Base-by-base conservation (phyloP, 306 rosid genomes). In the Lotus japonicus region DNA sequence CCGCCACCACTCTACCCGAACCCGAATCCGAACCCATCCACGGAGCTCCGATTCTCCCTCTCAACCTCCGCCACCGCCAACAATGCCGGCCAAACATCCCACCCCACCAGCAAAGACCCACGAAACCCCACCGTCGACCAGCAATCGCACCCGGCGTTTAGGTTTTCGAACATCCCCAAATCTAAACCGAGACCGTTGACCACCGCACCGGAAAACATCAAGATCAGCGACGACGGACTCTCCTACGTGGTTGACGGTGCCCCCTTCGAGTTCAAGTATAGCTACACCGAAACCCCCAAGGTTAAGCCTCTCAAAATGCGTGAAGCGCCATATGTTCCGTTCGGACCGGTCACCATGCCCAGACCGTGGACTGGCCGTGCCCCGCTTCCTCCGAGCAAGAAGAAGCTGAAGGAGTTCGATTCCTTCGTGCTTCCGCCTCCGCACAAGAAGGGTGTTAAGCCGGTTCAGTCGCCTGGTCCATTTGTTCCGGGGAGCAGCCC, bases 201-300 rank as follows among this genome's bases (percentile, higher is more conserved):
- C 26, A 53, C 79, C 36, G 57, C 81, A 3, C 85, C 89, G 5
- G 75, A 43, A 0, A 65, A 77, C 52, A 83, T 92, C 1, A 75
- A 72, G 3, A 45, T 92, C 1, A 79, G 86, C 21, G 91, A 88
- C 1, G 98, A 86, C 51, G 97, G 85, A 7, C 55, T 81, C 52
- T 72, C 85, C 5, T 81, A 77, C 78, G 67, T 81, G 0, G 63
- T 81, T 2, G 85, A 81, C 0, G 85, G 82, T 12, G 85, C 99
- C 0, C 99, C 99, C 1, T 94, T 94, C 48, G 97, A 94, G 46
- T 94, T 88, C 84, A 94, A 88, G 86, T 94, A 94, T 60, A 94
- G 97, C 58, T 94, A 90, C 86, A 94, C 99, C 0, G 99, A 94
- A 74, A 86, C 95, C 18, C 99, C 99, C 0, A 94, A 84, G 56